phyloP scores from a whole-genome alignment of 305 asterid genomes.

The Rubia peregrina region DNA sequence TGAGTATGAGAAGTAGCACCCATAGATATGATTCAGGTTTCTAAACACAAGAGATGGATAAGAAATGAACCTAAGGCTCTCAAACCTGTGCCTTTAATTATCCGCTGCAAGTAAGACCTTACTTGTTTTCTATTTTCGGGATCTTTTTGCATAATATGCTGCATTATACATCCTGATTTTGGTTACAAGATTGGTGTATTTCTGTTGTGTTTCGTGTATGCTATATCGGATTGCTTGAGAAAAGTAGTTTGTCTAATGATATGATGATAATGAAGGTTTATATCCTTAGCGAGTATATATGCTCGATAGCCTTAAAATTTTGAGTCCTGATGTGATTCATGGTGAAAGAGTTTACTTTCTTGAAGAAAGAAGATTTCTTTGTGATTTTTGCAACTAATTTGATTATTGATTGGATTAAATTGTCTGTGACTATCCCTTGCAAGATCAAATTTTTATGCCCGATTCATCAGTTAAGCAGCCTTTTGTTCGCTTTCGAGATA shows the following conservation, averaged over 20 bases:
- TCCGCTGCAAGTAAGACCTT: slow-evolving; percentile 76
- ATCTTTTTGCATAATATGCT: not conserved
- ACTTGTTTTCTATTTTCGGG: not conserved
- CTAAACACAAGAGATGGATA: slow-evolving; percentile 72
- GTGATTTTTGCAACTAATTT: not conserved
- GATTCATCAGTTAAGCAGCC: not conserved
- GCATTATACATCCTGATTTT: not conserved
- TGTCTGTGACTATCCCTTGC: not conserved
- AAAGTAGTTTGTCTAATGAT: too few relatives aligned
- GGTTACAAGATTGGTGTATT: not conserved
- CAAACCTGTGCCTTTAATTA: slow-evolving; percentile 82
- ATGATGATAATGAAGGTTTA: too few relatives aligned
- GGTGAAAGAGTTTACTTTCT: too few relatives aligned
- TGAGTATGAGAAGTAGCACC: too few relatives aligned
- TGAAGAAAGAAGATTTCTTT: too few relatives aligned
- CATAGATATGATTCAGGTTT: slow-evolving; percentile 39
- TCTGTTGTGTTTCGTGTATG: not conserved
- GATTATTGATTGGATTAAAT: not conserved
- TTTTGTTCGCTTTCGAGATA: not conserved
- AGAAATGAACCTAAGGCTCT: slow-evolving; percentile 92
- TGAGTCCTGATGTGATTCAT: too few relatives aligned
- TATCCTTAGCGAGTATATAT: too few relatives aligned
- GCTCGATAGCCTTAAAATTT: too few relatives aligned
- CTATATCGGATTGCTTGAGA: not conserved
- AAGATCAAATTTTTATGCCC: not conserved